Conservation (phyloP, 108 stramenopile genomes). For the Hondaea fermentalgiana region DNA sequence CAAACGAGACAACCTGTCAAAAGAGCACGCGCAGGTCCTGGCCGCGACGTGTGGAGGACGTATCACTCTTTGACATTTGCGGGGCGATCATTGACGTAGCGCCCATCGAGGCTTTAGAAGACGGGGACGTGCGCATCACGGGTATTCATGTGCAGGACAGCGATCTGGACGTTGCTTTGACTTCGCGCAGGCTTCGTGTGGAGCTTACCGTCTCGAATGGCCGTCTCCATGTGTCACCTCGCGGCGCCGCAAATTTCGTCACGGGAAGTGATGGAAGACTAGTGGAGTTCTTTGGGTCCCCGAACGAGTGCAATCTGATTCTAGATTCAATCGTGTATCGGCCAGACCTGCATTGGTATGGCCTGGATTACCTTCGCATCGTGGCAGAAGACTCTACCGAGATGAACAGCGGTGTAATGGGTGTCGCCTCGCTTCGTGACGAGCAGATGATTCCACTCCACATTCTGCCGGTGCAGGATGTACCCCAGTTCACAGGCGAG, state of each 20-base stretch:
- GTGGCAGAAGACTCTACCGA: neutral
- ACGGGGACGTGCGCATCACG: neutral
- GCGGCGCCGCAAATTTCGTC: neutral
- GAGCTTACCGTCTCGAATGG: neutral
- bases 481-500: neutral
- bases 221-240: neutral
- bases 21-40: neutral
- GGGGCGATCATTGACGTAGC: neutral
- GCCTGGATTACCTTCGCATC: neutral
- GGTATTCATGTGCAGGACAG: neutral
- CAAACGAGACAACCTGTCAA: neutral
- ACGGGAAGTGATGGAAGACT: neutral
- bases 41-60: neutral
- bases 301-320: neutral
- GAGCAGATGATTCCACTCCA: neutral
- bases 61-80: neutral
- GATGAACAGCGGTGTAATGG: neutral
- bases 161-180: neutral
- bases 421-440: neutral
- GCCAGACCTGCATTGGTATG: neutral
- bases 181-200: neutral
- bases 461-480: neutral
- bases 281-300: neutral
- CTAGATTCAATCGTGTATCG: neutral
- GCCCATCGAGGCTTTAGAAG: neutral